Percentiles rank a stretch among this genome's conserved stretches.
phyloP scores from a whole-genome alignment of 1,139 yeast genomes.

The Taphrina deformans region DNA sequence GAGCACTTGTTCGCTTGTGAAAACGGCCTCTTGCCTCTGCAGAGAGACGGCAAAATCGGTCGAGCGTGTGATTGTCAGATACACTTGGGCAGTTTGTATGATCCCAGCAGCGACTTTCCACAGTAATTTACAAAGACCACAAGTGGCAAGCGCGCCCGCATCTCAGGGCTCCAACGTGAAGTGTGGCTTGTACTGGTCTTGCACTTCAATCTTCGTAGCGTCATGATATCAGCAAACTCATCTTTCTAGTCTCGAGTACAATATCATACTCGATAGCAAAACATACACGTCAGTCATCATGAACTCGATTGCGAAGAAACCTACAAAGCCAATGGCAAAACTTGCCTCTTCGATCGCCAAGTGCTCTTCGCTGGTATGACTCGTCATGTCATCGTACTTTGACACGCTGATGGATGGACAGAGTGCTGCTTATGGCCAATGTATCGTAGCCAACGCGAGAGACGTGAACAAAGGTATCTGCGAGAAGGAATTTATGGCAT shows the following conservation, averaged over 20 bases:
- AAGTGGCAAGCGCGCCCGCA: not conserved
- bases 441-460: slow-evolving; percentile 16
- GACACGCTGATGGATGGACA: not conserved
- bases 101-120: no score
- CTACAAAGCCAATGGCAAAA: slow-evolving; percentile 31
- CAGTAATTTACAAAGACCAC: not conserved
- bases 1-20: no score
- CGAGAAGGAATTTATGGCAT: slow-evolving; percentile 32
- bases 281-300: no score
- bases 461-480: slow-evolving; percentile 25
- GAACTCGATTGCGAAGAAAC: slow-evolving; percentile 25
- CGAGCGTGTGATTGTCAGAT: no score
- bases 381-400: not conserved
- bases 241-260: no score
- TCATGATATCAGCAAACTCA: not conserved
- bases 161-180: not conserved
- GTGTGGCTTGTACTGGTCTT: not conserved
- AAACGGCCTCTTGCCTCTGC: no score
- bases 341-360: slow-evolving; percentile 19
- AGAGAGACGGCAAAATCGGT: no score
- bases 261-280: no score
- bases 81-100: no score
- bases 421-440: slow-evolving; percentile 28
- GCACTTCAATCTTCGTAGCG: not conserved
- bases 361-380: slow-evolving; percentile 17